These are phyloP conservation scores for Kwoniella sp. DNA, from an alignment of 768 basidiomycete species.

Conservation along the genomic window DNA sequence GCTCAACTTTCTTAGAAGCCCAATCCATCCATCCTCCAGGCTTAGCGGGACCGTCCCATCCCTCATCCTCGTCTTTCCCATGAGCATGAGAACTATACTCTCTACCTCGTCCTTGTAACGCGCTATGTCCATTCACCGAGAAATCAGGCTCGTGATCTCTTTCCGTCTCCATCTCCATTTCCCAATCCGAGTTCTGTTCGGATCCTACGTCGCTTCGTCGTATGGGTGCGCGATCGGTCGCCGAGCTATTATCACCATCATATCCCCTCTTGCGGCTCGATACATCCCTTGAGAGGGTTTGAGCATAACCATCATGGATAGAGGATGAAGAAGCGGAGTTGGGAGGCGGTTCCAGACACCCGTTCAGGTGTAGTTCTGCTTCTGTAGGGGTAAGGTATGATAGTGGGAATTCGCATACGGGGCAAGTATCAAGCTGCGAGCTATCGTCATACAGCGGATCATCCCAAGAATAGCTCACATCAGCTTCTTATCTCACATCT, in stretches of 20 bases:
- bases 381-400: constrained; percentile 15
- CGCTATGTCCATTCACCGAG: background rate
- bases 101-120: background rate
- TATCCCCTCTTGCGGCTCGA: background rate
- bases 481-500: too few relatives aligned
- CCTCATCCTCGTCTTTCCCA: background rate
- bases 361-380: constrained; percentile 37
- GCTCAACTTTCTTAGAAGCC: constrained; percentile 32
- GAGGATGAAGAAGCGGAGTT: background rate
- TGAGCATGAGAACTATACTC: background rate
- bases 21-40: constrained; percentile 44
- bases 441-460: too few relatives aligned
- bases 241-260: background rate
- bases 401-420: constrained; percentile 40
- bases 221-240: too few relatives aligned
- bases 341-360: constrained; percentile 35
- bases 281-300: too few relatives aligned
- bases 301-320: too few relatives aligned
- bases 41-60: constrained; percentile 46
- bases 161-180: background rate
- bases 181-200: constrained; percentile 8
- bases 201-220: too few relatives aligned
- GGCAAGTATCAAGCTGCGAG: constrained; percentile 22
- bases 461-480: too few relatives aligned
- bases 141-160: constrained; percentile 7